Percentiles rank a stretch among this genome's conserved stretches.
phyloP scores from a whole-genome alignment of 768 basidiomycete genomes.

The Boletus bicolor region DNA sequence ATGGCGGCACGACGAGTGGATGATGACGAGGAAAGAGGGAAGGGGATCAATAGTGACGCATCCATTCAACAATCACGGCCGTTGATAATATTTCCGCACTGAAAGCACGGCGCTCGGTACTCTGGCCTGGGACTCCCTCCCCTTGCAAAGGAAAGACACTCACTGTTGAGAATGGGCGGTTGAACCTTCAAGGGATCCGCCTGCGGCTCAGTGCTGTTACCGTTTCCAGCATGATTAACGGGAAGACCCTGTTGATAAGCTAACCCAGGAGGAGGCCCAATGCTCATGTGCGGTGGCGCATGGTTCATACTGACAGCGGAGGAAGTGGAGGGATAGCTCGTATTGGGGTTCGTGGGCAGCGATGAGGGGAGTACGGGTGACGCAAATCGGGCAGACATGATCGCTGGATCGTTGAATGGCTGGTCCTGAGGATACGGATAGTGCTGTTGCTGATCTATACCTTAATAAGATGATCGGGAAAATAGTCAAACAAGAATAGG shows the following conservation, averaged over 20 bases:
- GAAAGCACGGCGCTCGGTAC: slow-evolving; percentile 89
- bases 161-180: slow-evolving; percentile 48
- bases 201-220: slow-evolving; percentile 17
- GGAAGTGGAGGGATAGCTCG: slow-evolving; percentile 10
- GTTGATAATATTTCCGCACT: slow-evolving; percentile 81
- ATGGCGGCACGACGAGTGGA: slow-evolving; percentile 24
- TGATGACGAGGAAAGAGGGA: slow-evolving; percentile 24
- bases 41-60: slow-evolving; percentile 27
- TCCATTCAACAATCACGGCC: slow-evolving; percentile 51
- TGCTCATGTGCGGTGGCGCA: slow-evolving; percentile 26
- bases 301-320: slow-evolving; percentile 16
- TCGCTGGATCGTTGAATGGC: slow-evolving; percentile 72
- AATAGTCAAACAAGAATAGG: slow-evolving; percentile 6
- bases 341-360: slow-evolving; percentile 8
- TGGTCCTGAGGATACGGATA: slow-evolving; percentile 37
- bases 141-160: slow-evolving; percentile 60
- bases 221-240: slow-evolving; percentile 21
- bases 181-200: slow-evolving; percentile 28
- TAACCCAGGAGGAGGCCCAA: slow-evolving; percentile 71
- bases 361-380: slow-evolving; percentile 34
- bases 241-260: slow-evolving; percentile 38
- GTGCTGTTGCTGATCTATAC: slow-evolving; percentile 36
- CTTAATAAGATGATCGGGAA: slow-evolving; percentile 13
- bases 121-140: slow-evolving; percentile 77
- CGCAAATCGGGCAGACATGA: slow-evolving; percentile 72